These are phyloP conservation scores for Funneliformis caledonium DNA, from an alignment of 371 early-diverging fungal genomes.

Conservation along the genomic window DNA sequence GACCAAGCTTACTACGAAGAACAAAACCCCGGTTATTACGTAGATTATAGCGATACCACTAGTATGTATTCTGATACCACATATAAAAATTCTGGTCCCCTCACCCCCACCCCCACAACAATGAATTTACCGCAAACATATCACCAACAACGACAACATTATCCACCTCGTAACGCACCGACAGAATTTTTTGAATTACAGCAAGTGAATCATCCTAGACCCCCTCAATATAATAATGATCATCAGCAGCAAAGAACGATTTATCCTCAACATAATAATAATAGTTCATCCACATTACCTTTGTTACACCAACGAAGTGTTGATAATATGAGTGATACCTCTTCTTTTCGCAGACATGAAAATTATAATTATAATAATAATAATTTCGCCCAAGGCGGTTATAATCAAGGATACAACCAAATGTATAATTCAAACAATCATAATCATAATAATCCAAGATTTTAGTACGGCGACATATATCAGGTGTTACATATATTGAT, in stretches of 20 bases:
- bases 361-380: background rate
- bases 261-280: background rate
- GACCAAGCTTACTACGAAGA: slow-evolving; percentile 8
- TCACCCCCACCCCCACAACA: background rate
- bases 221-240: background rate
- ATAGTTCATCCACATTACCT: background rate
- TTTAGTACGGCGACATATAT: too few species aligned
- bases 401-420: background rate
- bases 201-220: background rate
- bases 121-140: background rate
- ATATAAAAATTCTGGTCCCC: background rate
- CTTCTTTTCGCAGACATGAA: background rate
- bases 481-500: too few species aligned
- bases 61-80: background rate
- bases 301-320: background rate
- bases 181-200: background rate
- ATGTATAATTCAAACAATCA: background rate
- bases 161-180: background rate
- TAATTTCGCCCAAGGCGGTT: background rate
- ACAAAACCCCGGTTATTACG: slow-evolving; percentile 21
- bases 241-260: background rate
- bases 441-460: background rate
- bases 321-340: background rate
- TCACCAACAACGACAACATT: background rate
- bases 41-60: background rate